Percentiles rank a stretch among this genome's conserved stretches.
Conservation (phyloP, 306 rosid genomes). For the Albizia julibrissin region DNA sequence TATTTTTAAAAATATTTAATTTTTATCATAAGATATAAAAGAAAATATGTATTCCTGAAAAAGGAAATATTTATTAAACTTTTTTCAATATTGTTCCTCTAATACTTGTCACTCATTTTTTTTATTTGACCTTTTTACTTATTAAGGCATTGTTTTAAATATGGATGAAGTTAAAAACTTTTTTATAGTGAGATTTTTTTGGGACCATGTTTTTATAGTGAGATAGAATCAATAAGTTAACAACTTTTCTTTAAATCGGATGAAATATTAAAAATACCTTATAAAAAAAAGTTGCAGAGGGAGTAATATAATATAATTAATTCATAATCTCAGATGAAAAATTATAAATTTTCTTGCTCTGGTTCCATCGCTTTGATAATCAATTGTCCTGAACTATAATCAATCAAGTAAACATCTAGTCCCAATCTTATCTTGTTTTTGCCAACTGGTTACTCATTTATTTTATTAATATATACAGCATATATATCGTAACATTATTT, state of each 20-base stretch:
- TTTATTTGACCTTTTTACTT: no score
- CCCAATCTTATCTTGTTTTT: slow-evolving; percentile 1
- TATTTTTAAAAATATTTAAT: no score
- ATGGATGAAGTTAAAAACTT: no score
- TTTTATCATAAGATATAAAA: neutral
- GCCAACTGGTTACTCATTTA: neutral
- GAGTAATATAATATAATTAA: neutral
- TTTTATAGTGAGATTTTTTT: no score
- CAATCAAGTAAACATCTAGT: neutral
- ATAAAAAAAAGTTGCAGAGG: neutral
- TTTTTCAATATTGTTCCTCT: neutral
- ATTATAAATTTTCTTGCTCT: neutral
- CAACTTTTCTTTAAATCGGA: neutral
- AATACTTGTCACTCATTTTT: no score
- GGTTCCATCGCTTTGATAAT: neutral
- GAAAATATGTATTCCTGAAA: no score
- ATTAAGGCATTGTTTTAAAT: neutral
- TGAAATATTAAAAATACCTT: neutral
- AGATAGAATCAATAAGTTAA: no score
- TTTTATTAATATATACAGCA: neutral
- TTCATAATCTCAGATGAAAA: neutral
- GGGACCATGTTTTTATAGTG: no score
- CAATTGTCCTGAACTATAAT: neutral
- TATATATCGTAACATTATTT: neutral
- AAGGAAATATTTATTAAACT: no score